phyloP scores from a whole-genome alignment of 129 eudicot genomes.

The Rutidosis leptorrhynchoides region DNA sequence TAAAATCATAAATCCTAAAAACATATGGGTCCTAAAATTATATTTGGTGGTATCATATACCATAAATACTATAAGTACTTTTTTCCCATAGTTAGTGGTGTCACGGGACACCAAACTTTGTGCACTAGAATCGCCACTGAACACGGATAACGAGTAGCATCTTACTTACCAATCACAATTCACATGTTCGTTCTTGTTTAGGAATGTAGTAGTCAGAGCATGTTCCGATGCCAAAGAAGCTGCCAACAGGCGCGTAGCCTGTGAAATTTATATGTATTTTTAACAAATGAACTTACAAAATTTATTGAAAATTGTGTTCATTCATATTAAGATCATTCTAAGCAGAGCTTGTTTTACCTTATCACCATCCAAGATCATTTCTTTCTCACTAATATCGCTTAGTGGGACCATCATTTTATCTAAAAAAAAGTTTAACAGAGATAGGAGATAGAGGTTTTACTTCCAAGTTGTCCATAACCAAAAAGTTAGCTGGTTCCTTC shows the following conservation, averaged over 20 bases:
- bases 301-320: too few relatives aligned
- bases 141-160: neutral
- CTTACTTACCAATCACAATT: constrained; percentile 21
- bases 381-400: neutral
- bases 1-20: too few relatives aligned
- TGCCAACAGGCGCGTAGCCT: constrained; percentile 19
- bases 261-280: neutral
- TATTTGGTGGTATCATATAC: too few relatives aligned
- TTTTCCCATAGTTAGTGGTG: too few relatives aligned
- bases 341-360: constrained; percentile 14
- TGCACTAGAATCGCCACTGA: too few relatives aligned
- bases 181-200: neutral
- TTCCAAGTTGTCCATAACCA: constrained; percentile 17
- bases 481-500: constrained; percentile 6
- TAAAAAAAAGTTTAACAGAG: constrained; percentile 10
- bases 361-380: constrained; percentile 14
- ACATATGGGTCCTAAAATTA: too few relatives aligned
- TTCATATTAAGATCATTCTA: too few relatives aligned
- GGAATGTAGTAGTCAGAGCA: constrained; percentile 10
- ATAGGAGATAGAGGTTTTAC: constrained; percentile 21
- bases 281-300: neutral
- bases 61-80: too few relatives aligned
- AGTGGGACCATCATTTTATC: constrained; percentile 18
- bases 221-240: constrained; percentile 21
- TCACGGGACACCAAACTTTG: too few relatives aligned